A percentile compares a stretch with the other conserved stretches of the same genome.
These are phyloP conservation scores for Clonostachys solani DNA, from an alignment of 2,329 filamentous ascomycete genomes.

Conservation along the genomic window DNA sequence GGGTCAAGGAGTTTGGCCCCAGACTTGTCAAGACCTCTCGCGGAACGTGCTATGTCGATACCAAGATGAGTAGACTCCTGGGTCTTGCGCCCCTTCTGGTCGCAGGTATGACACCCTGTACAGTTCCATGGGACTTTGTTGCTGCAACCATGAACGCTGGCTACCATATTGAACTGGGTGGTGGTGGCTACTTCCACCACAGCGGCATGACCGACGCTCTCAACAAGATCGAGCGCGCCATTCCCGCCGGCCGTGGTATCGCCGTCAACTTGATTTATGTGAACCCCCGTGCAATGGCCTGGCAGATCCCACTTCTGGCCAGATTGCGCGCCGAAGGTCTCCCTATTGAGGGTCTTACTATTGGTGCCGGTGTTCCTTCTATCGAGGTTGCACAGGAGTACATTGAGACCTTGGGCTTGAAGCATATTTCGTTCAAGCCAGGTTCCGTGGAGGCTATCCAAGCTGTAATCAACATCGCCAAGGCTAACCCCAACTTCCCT, in stretches of 20 bases:
- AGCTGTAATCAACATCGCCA: constrained; percentile 86
- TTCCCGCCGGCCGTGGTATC: constrained; percentile 82
- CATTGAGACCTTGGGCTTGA: constrained; percentile 86
- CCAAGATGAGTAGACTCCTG: constrained; percentile 87
- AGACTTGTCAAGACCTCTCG: constrained; percentile 83
- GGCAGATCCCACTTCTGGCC: constrained; percentile 84
- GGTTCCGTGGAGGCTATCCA: constrained; percentile 87
- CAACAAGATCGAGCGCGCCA: constrained; percentile 77
- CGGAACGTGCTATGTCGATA: constrained; percentile 90
- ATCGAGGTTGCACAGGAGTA: constrained; percentile 92
- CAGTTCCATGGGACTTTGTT: constrained; percentile 88
- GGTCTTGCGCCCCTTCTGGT: constrained; percentile 86
- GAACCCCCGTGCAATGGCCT: constrained; percentile 82
- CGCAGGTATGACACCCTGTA: constrained; percentile 89
- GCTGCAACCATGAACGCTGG: constrained; percentile 90
- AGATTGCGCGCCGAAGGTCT: constrained; percentile 80
- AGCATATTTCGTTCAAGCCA: constrained; percentile 93
- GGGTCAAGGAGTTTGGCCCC: constrained; percentile 97
- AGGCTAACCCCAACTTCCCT: constrained; percentile 91
- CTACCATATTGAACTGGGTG: constrained; percentile 89
- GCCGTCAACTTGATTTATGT: constrained; percentile 90
- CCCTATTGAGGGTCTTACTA: constrained; percentile 87
- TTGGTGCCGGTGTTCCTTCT: constrained; percentile 89
- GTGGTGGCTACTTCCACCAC: constrained; percentile 83
- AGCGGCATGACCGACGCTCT: constrained; percentile 81